Evolutionary conservation across 2,329 filamentous ascomycete species (phyloP).

Genomic region (Thielaviopsis populi): DNA sequence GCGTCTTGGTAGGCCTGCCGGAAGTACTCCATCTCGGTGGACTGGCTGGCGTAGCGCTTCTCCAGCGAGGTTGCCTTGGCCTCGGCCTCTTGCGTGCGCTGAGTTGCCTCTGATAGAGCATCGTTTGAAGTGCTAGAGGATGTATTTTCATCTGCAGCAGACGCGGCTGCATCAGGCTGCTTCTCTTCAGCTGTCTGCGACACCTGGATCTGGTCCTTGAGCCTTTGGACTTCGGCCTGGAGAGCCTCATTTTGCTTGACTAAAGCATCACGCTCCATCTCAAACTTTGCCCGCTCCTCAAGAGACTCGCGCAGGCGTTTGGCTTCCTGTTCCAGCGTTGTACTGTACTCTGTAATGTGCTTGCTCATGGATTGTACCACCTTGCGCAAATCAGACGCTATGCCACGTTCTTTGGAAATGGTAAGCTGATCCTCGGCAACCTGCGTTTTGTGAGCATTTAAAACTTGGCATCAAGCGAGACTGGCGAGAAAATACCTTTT

Average conservation of each 20-base stretch:
- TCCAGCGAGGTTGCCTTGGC: constrained; percentile 19
- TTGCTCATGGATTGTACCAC: constrained; percentile 31
- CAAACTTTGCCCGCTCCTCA: constrained; percentile 34
- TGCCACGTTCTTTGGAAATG: constrained; percentile 25
- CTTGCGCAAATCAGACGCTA: constrained; percentile 24
- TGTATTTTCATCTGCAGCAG: neutral
- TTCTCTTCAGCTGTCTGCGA: constrained; percentile 22
- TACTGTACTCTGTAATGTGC: constrained; percentile 32
- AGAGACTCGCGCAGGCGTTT: constrained; percentile 34
- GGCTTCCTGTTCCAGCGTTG: constrained; percentile 32
- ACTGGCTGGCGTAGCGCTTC: constrained; percentile 24
- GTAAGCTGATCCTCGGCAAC: constrained; percentile 28
- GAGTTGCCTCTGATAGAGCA: constrained; percentile 1
- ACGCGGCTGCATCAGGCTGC: constrained; percentile 22
- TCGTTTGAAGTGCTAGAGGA: neutral
- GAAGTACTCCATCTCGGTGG: constrained; percentile 40
- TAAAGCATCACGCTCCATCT: constrained; percentile 28
- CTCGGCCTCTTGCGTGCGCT: constrained; percentile 10
- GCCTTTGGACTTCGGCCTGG: constrained; percentile 23
- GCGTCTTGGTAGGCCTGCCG: constrained; percentile 45
- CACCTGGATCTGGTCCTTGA: constrained; percentile 22
- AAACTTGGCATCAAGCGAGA: neutral
- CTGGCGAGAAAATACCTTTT: constrained; percentile 12
- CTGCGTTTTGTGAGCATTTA: constrained; percentile 10
- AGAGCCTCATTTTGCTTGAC: constrained; percentile 25